phyloP scores from a whole-genome alignment of 345 rosid species.

The Sisymbrium irio region DNA sequence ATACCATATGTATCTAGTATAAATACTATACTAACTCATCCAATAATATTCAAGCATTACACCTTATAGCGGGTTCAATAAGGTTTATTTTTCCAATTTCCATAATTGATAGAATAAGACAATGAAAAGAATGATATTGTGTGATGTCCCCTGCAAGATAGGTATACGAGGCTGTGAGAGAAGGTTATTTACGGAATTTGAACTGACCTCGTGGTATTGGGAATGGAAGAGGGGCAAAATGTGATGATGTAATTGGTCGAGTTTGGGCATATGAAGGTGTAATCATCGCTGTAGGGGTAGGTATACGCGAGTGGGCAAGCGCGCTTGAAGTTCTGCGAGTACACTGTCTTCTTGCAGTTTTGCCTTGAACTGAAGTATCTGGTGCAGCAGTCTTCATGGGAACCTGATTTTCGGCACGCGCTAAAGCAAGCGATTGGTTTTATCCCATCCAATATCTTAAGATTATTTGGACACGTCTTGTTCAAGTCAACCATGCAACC shows the following conservation, averaged over 20 bases:
- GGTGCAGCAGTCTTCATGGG: background rate
- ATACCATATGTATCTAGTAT: too few species aligned
- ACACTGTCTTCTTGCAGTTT: constrained; percentile 12
- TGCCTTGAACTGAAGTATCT: background rate
- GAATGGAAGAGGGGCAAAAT: constrained; percentile 15
- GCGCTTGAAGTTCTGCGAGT: constrained; percentile 4
- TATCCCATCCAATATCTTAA: background rate
- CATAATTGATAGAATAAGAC: too few species aligned
- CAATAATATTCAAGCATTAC: too few species aligned
- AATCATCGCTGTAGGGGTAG: background rate
- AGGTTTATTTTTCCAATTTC: too few species aligned
- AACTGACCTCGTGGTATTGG: background rate
- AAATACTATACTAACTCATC: too few species aligned
- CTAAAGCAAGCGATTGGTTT: constrained; percentile 2
- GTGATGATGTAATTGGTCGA: constrained; percentile 18
- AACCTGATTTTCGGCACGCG: background rate
- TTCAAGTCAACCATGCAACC: constrained; percentile 5
- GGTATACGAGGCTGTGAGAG: background rate
- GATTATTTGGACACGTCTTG: constrained; percentile 15
- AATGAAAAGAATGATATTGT: too few species aligned
- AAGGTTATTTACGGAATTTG: background rate
- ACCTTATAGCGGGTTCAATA: too few species aligned
- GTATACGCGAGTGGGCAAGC: constrained; percentile 10
- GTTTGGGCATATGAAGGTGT: constrained; percentile 7
- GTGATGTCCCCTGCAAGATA: too few species aligned